phyloP scores from a whole-genome alignment of 805 yeast species.

The Wickerhamomyces silvicola region DNA sequence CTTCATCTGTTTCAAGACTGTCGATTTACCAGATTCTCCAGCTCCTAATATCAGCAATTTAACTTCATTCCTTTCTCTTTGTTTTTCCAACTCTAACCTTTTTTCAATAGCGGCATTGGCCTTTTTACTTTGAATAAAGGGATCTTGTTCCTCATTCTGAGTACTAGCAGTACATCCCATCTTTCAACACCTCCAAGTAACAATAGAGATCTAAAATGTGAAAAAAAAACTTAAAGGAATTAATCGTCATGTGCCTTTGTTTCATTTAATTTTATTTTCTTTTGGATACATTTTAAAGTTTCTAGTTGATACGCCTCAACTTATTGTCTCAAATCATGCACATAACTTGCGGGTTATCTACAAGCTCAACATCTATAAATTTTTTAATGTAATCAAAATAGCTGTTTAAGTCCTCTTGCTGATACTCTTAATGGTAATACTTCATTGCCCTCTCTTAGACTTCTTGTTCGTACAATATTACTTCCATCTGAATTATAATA shows the following conservation, averaged over 20 bases:
- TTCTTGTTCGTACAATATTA: neutral
- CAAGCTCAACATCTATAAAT: too few species aligned
- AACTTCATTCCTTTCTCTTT: slow-evolving; percentile 50
- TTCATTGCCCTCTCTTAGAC: neutral
- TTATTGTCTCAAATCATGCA: too few species aligned
- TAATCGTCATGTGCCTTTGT: too few species aligned
- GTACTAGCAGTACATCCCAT: slow-evolving; percentile 74
- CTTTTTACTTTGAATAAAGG: slow-evolving; percentile 45
- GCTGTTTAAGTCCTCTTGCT: slow-evolving; percentile 4
- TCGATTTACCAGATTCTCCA: slow-evolving; percentile 92
- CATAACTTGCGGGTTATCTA: too few species aligned
- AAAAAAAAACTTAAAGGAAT: too few species aligned
- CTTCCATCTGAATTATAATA: slow-evolving; percentile 17
- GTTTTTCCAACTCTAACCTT: slow-evolving; percentile 44
- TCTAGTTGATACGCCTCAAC: too few species aligned
- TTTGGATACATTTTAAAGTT: too few species aligned
- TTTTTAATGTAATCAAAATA: slow-evolving; percentile 4
- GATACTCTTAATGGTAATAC: slow-evolving; percentile 4
- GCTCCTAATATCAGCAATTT: slow-evolving; percentile 83
- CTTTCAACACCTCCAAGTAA: neutral
- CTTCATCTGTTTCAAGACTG: slow-evolving; percentile 84
- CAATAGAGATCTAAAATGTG: too few species aligned
- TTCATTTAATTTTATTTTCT: neutral
- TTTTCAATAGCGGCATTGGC: slow-evolving; percentile 63
- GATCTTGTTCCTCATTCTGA: slow-evolving; percentile 40